Conservation (phyloP, 202 grass and related monocot species). For the Musa balbisiana region DNA sequence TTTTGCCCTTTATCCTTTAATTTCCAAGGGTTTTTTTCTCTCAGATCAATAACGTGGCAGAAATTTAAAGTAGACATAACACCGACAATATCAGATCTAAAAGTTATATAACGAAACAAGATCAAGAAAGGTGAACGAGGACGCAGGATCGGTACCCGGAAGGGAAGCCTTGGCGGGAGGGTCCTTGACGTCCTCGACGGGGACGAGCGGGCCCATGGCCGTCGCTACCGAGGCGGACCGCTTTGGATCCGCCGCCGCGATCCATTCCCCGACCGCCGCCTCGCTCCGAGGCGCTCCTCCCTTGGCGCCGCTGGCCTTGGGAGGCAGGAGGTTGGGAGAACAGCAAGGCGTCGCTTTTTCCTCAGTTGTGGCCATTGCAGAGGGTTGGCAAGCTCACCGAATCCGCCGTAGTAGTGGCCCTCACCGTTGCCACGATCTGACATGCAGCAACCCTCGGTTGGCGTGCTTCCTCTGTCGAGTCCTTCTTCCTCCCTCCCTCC, state of each 20-base stretch:
- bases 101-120: neutral
- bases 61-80: too few species aligned
- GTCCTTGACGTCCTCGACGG: constrained; percentile 13
- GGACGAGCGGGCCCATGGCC: constrained; percentile 5
- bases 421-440: constrained; percentile 63
- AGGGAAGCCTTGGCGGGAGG: constrained; percentile 1
- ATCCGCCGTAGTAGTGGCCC: constrained; percentile 62
- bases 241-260: neutral
- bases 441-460: constrained; percentile 67
- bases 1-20: neutral
- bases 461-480: constrained; percentile 1
- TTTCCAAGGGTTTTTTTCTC: neutral
- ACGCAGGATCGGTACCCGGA: neutral
- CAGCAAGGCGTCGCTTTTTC: constrained; percentile 95
- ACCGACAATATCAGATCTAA: neutral
- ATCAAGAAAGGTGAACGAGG: neutral
- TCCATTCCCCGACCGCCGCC: neutral
- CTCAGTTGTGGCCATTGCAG: constrained; percentile 98
- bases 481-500: constrained; percentile 25
- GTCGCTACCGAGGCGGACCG: neutral
- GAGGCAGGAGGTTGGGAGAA: constrained; percentile 2
- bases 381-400: constrained; percentile 88
- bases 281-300: too few species aligned
- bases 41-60: neutral
- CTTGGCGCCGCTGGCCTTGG: neutral